Evolutionary conservation across 2,329 filamentous ascomycete genomes (phyloP), one percentile per base, ranked within the genome.

Genomic region (Neoarthrinium moseri): DNA sequence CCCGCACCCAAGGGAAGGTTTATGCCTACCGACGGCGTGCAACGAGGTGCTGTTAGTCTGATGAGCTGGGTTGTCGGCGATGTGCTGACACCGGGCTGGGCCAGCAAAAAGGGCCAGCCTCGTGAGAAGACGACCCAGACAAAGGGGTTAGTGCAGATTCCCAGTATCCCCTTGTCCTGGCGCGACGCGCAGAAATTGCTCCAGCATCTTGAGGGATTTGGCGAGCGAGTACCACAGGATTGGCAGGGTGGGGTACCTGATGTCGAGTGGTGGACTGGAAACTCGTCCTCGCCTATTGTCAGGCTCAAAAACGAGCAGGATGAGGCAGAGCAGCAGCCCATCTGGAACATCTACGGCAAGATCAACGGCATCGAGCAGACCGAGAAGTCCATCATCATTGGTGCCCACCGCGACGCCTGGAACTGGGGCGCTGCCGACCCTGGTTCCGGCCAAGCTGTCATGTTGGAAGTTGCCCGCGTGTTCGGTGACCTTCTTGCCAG

Each of bases 391-490:
- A 84, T 97, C 59, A 85, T 96, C 46, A 79, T 99, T 45, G 94
- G 94, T 42, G 96, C 91, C 65, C 92, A 96, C 62, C 89, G 94
- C 17, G 94, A 99, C 66, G 83, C 90, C 0, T 96, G 90, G 89
- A 87, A 88, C 43, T 89, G 94, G 59, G 94, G 94, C 45, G 89
- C 90, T 21, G 84, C 84, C 1, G 89, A 94, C 58, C 88, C 94
- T 1, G 89, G 91, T 53, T 88, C 88, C 45, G 94, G 92, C 22
- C 95, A 91, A 0, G 92, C 92, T 5, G 78, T 97, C 32, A 86
- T 99, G 77, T 78, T 97, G 44, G 94, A 99, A 69, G 77, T 97
- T 47, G 84, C 88, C 18, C 84, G 87, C 35, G 83, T 96, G 39
- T 89, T 99, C 57, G 90, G 91, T 32, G 83, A 89, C 52, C 78